phyloP scores from a whole-genome alignment of 225 moss, liverwort and hornwort genomes.

The Ulota crispa region DNA sequence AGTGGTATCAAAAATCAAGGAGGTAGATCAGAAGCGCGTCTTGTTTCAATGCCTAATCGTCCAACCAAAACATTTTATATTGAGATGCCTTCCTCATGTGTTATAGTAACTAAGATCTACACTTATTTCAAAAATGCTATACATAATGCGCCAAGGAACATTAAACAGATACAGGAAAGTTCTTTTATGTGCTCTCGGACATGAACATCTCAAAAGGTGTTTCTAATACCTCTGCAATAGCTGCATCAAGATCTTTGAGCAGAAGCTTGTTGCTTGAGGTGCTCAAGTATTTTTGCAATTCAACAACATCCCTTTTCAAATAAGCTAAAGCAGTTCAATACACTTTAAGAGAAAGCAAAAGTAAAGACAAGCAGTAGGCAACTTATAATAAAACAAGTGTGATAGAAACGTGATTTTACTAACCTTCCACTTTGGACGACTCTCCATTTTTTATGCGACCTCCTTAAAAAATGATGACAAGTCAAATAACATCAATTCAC shows the following conservation, averaged over 20 bases:
- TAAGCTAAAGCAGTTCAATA: not conserved
- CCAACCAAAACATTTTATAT: not conserved
- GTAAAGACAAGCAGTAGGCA: not conserved
- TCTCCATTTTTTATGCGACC: conserved; percentile 96
- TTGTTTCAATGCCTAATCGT: not conserved
- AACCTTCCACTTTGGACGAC: conserved; percentile 99
- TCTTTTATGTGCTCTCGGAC: conserved; percentile 5
- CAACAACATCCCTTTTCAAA: not conserved
- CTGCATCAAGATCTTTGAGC: conserved; percentile 19
- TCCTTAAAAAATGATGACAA: conserved; percentile 78
- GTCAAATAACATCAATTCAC: conserved; percentile 89
- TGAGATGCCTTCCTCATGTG: not conserved
- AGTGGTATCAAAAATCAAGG: not conserved
- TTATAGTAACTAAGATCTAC: not conserved
- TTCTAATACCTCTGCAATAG: conserved; percentile 72
- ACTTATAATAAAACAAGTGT: not conserved
- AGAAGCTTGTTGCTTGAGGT: not conserved
- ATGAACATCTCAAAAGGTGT: conserved; percentile 1
- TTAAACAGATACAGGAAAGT: not conserved
- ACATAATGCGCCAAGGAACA: conserved; percentile 10
- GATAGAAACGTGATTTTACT: not conserved
- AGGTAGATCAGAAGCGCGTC: not conserved
- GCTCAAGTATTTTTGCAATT: not conserved
- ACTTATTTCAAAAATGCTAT: not conserved
- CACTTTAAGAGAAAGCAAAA: not conserved